phyloP scores from a whole-genome alignment of 495 filamentous ascomycete species.

The Penicillium cosmopolitanum region DNA sequence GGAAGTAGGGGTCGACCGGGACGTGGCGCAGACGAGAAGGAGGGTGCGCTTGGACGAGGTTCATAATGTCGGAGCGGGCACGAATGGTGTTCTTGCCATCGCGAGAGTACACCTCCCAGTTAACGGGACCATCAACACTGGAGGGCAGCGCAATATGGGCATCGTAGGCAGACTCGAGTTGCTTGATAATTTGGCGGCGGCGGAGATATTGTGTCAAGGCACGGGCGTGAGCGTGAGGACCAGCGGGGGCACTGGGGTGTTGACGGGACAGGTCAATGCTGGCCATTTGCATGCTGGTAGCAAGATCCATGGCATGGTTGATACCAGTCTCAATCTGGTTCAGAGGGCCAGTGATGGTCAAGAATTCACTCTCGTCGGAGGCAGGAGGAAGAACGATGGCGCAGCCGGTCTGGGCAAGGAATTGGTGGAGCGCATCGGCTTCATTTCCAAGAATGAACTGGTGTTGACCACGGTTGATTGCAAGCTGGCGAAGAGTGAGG shows the following conservation, averaged over 20 bases:
- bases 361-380: conserved; percentile 73
- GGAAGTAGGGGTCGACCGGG: conserved; percentile 83
- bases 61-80: conserved; percentile 79
- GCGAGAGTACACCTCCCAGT: conserved; percentile 83
- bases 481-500: conserved; percentile 71
- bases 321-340: conserved; percentile 71
- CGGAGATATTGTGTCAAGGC: conserved; percentile 83
- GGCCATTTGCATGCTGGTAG: conserved; percentile 77
- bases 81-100: conserved; percentile 82
- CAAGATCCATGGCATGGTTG: conserved; percentile 80
- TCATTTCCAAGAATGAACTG: conserved; percentile 88
- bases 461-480: conserved; percentile 77
- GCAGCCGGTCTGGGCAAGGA: conserved; percentile 90
- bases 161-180: conserved; percentile 75
- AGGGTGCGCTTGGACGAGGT: conserved; percentile 77
- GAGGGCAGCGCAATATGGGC: conserved; percentile 80
- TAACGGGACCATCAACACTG: conserved; percentile 60
- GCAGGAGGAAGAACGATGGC: conserved; percentile 75
- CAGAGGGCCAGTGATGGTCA: conserved; percentile 81
- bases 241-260: conserved; percentile 71
- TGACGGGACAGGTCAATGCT: conserved; percentile 77
- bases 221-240: conserved; percentile 74
- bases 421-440: conserved; percentile 76
- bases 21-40: conserved; percentile 73
- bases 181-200: conserved; percentile 73